phyloP scores from a whole-genome alignment of 2,329 filamentous ascomycete species.

The Xylaria sp. region DNA sequence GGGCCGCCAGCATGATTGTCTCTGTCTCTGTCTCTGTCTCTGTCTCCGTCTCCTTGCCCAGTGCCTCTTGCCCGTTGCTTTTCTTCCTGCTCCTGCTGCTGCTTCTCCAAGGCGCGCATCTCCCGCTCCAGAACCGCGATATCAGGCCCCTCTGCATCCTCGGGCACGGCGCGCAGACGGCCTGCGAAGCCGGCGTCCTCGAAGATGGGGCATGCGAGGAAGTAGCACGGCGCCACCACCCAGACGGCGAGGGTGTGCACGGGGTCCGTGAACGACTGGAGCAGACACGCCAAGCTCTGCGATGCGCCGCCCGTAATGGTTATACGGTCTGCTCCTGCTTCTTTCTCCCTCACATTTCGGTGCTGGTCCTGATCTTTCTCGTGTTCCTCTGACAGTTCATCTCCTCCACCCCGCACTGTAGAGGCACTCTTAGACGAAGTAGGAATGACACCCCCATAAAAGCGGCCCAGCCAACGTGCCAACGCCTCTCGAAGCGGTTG shows the following conservation, averaged over 20 bases:
- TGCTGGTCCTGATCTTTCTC: conserved; percentile 45
- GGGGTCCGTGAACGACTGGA: conserved; percentile 85
- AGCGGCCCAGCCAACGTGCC: conserved; percentile 73
- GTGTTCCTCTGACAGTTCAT: neutral
- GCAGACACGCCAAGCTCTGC: conserved; percentile 80
- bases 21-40: neutral
- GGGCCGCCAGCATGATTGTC: neutral
- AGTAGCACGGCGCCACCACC: conserved; percentile 85
- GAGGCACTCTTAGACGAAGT: conserved; percentile 48
- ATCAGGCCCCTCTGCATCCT: conserved; percentile 82
- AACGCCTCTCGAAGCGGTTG: conserved; percentile 74
- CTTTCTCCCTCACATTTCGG: neutral
- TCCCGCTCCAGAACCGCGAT: conserved; percentile 51
- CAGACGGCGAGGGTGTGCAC: conserved; percentile 78
- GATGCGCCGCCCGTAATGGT: conserved; percentile 87
- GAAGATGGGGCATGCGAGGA: conserved; percentile 86
- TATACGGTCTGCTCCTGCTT: conserved; percentile 62
- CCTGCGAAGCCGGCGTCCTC: conserved; percentile 79
- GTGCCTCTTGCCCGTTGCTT: neutral
- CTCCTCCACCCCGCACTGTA: conserved; percentile 25
- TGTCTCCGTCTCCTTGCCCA: neutral
- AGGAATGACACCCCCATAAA: conserved; percentile 57
- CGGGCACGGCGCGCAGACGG: conserved; percentile 74
- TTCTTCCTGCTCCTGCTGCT: conserved; percentile 16
- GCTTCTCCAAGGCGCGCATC: conserved; percentile 32